A percentile compares a stretch with the other conserved stretches of the same genome.
phyloP scores from a whole-genome alignment of 2,329 filamentous ascomycete genomes.

The Biscogniauxia sp. region DNA sequence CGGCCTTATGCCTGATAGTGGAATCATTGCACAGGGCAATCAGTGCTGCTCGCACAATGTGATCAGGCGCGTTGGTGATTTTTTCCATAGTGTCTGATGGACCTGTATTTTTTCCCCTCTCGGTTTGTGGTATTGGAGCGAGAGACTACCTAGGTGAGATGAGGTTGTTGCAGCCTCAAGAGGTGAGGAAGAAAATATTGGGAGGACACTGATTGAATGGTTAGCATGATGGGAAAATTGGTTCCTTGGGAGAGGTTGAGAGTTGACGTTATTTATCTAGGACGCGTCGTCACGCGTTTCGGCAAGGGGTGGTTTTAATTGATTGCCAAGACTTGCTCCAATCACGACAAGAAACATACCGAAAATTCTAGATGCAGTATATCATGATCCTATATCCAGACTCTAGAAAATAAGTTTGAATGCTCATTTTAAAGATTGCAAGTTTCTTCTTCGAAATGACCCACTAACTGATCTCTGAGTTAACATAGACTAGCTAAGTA shows the following conservation, averaged over 20 bases:
- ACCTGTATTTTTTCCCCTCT: neutral
- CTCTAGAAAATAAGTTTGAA: too few relatives aligned
- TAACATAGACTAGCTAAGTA: too few relatives aligned
- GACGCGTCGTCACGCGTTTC: neutral
- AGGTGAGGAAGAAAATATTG: too few relatives aligned
- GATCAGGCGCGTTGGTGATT: neutral
- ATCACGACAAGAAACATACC: neutral
- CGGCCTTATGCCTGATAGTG: neutral
- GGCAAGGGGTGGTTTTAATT: neutral
- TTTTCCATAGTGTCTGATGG: neutral
- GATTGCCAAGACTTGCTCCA: neutral
- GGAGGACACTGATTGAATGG: too few relatives aligned
- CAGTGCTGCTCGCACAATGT: conserved; percentile 1
- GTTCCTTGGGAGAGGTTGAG: neutral
- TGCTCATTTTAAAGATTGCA: too few relatives aligned
- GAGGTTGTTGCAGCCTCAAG: too few relatives aligned
- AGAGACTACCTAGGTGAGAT: too few relatives aligned
- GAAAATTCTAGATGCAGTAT: neutral
- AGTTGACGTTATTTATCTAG: neutral
- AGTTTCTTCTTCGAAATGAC: too few relatives aligned
- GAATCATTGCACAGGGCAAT: conserved; percentile 2
- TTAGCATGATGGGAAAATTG: too few relatives aligned
- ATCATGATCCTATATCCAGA: neutral
- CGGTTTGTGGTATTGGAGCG: neutral
- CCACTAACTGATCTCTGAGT: too few relatives aligned